These are phyloP conservation scores for Acanthamoeba quina DNA, from an alignment of 208 protist species.

Conservation along the genomic window DNA sequence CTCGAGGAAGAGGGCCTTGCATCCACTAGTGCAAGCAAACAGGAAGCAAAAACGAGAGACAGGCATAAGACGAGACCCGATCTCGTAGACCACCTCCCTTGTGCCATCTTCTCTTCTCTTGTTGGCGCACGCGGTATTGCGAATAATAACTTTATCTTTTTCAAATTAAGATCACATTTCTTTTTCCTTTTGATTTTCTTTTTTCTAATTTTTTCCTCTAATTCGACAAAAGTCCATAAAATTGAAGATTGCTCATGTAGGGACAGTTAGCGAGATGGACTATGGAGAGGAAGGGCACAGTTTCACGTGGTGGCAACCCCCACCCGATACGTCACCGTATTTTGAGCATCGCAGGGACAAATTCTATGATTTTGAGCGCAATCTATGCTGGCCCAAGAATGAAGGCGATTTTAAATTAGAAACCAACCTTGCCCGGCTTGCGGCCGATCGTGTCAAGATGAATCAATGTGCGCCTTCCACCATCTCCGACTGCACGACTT, in stretches of 20 bases:
- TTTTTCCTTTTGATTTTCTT: too few relatives aligned
- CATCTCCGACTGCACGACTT: neutral
- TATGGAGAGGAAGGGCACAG: neutral
- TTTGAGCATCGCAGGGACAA: constrained; percentile 37
- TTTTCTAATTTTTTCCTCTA: neutral
- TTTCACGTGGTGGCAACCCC: constrained; percentile 17
- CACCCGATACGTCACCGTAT: neutral
- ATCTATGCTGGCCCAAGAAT: neutral
- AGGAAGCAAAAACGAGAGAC: neutral
- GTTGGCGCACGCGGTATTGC: too few relatives aligned
- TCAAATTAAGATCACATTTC: too few relatives aligned
- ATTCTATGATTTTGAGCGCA: constrained; percentile 15
- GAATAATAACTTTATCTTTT: too few relatives aligned
- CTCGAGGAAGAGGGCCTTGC: too few relatives aligned
- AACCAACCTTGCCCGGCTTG: neutral
- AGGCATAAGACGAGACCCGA: neutral
- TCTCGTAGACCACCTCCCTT: too few relatives aligned
- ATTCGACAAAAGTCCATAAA: neutral
- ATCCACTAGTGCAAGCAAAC: neutral
- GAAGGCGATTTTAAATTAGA: constrained; percentile 7
- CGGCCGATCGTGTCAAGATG: neutral
- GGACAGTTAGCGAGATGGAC: neutral
- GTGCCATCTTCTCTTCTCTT: too few relatives aligned
- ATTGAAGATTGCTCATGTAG: too few relatives aligned
- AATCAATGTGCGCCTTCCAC: neutral